phyloP scores from a whole-genome alignment of 2,329 filamentous ascomycete genomes.

The Rhexocercosporidium sp. region DNA sequence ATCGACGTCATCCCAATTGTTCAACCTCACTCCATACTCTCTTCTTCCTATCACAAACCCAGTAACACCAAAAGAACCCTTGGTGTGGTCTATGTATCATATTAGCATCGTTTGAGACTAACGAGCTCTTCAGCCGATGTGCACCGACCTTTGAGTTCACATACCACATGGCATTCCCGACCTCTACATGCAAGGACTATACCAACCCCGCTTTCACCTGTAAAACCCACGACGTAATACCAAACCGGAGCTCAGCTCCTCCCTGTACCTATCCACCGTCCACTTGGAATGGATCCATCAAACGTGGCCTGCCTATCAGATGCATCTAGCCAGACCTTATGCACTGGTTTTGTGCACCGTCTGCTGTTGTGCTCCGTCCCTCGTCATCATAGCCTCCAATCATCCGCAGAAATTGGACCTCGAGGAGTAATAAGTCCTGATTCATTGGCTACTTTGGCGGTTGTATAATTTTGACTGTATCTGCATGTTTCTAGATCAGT shows the following conservation, averaged over 20 bases:
- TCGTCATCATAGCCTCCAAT: background rate
- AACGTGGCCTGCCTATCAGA: background rate
- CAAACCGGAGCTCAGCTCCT: background rate
- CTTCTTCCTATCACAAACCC: too few relatives aligned
- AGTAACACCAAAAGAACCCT: too few relatives aligned
- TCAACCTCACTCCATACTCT: too few relatives aligned
- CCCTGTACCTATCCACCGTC: background rate
- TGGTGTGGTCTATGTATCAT: too few relatives aligned
- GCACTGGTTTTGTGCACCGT: background rate
- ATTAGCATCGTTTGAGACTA: too few relatives aligned
- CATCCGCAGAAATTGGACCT: background rate
- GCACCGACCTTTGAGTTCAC: too few relatives aligned
- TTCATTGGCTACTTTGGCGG: background rate
- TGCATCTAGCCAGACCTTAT: background rate
- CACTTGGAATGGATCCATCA: background rate
- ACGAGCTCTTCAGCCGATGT: too few relatives aligned
- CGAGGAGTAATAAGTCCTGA: background rate
- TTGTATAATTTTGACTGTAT: background rate
- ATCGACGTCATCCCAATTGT: too few relatives aligned
- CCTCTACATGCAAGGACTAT: too few relatives aligned
- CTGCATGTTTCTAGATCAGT: background rate
- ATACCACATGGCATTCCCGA: too few relatives aligned
- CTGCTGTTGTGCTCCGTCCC: background rate
- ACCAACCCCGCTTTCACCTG: too few relatives aligned
- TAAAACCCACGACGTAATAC: constrained; percentile 7